A percentile compares a stretch with the other conserved stretches of the same genome.
Evolutionary conservation across 148 eudicot genomes (phyloP).

Genomic region (Nyssa sinensis): DNA sequence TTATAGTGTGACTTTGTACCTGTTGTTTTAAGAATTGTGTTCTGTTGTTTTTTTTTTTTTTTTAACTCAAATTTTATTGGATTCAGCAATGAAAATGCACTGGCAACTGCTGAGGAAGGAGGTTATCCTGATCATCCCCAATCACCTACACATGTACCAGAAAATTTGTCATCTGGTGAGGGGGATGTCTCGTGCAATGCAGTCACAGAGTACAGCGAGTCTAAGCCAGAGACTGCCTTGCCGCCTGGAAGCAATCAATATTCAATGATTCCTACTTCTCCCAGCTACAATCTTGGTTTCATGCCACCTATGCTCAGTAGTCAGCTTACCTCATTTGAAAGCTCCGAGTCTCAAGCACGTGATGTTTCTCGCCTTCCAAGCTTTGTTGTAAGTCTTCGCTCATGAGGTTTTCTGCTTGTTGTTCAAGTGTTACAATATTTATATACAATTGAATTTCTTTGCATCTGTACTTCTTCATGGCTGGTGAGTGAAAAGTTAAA

Average conservation of each 20-base stretch:
- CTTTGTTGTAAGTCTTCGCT: slow-evolving; percentile 60
- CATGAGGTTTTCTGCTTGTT: background rate
- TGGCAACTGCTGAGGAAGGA: slow-evolving; percentile 45
- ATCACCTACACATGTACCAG: slow-evolving; percentile 38
- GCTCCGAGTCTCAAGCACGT: slow-evolving; percentile 60
- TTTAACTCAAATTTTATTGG: slow-evolving; percentile 8
- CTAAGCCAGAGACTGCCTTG: slow-evolving; percentile 50
- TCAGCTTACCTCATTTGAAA: slow-evolving; percentile 56
- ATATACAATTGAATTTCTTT: background rate
- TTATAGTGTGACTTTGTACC: background rate
- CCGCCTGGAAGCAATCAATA: slow-evolving; percentile 38
- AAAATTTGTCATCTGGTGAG: slow-evolving; percentile 37
- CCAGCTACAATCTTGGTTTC: slow-evolving; percentile 53
- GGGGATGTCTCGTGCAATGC: slow-evolving; percentile 43
- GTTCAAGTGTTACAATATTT: background rate
- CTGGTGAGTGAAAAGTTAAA: background rate
- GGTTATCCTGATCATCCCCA: slow-evolving; percentile 42
- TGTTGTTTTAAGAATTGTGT: background rate
- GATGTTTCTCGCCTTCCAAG: slow-evolving; percentile 59
- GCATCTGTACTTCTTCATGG: slow-evolving; percentile 6
- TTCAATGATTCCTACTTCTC: slow-evolving; percentile 44
- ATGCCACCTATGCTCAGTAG: slow-evolving; percentile 55
- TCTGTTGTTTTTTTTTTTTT: background rate
- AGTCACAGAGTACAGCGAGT: slow-evolving; percentile 39
- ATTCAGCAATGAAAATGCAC: slow-evolving; percentile 46